Evolutionary conservation across 2,329 filamentous ascomycete species (phyloP).

Genomic region (Aspergillus spinulosporus): DNA sequence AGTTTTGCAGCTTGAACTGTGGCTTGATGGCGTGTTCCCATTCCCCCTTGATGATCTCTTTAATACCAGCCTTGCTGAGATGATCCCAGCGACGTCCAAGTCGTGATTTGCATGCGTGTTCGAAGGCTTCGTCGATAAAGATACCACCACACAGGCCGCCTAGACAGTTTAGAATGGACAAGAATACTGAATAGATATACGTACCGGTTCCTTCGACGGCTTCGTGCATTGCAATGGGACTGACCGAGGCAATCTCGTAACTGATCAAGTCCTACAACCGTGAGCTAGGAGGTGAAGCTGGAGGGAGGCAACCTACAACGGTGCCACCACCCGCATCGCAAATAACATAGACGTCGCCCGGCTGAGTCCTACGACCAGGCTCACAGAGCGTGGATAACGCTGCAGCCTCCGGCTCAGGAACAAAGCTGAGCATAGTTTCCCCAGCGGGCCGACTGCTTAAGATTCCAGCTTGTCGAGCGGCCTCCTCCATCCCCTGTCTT

Average conservation of each 20-base stretch:
- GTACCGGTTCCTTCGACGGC: constrained; percentile 14
- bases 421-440: constrained; percentile 5
- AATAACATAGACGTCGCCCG: constrained; percentile 9
- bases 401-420: constrained; percentile 10
- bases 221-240: constrained; percentile 14
- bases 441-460: neutral
- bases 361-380: constrained; percentile 1
- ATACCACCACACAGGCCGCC: constrained; percentile 10
- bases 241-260: neutral
- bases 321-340: constrained; percentile 12
- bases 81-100: constrained; percentile 9
- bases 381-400: constrained; percentile 10
- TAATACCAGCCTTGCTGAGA: constrained; percentile 9
- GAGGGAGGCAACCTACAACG: constrained; percentile 1
- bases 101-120: constrained; percentile 6
- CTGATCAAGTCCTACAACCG: constrained; percentile 9
- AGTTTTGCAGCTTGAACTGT: neutral
- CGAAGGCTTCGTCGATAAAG: constrained; percentile 11
- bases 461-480: constrained; percentile 4
- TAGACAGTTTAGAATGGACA: neutral
- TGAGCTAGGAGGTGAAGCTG: neutral
- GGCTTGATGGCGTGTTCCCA: constrained; percentile 10
- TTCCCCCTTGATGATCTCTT: constrained; percentile 12
- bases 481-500: constrained; percentile 11
- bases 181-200: neutral